These are phyloP conservation scores for Tubosaeta sp. DNA, from an alignment of 768 basidiomycete species.

Conservation along the genomic window DNA sequence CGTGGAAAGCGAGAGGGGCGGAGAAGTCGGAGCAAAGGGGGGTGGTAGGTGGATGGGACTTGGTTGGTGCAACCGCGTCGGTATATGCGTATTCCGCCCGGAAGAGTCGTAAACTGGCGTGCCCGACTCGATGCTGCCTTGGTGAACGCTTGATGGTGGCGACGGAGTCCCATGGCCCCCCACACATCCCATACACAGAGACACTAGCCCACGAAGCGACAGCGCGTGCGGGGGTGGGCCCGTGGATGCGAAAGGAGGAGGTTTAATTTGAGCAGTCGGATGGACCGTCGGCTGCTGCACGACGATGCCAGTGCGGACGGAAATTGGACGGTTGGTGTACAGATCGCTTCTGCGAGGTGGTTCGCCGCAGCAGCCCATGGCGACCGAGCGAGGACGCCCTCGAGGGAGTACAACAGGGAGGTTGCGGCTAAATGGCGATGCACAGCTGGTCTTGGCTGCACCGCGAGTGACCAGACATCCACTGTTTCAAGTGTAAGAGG, in stretches of 20 bases:
- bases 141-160: no score
- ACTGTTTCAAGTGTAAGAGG: no score
- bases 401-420: conserved; percentile 5
- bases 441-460: not conserved
- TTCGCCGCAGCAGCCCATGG: conserved; percentile 71
- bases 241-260: conserved; percentile 36
- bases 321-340: conserved; percentile 31
- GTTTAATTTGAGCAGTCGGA: conserved; percentile 35
- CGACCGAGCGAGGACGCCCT: not conserved
- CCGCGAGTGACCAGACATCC: no score
- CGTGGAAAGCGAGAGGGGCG: conserved; percentile 12
- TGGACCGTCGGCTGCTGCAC: conserved; percentile 51
- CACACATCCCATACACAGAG: no score
- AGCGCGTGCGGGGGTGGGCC: conserved; percentile 45
- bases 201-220: conserved; percentile 22
- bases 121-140: no score
- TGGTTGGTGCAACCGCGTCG: conserved; percentile 26
- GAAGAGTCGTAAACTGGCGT: no score
- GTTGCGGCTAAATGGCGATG: conserved; percentile 14
- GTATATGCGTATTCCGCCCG: not conserved
- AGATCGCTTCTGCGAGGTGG: conserved; percentile 29
- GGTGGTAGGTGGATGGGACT: conserved; percentile 23
- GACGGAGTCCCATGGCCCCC: conserved; percentile 34
- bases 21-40: conserved; percentile 20
- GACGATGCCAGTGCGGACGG: conserved; percentile 34